These are phyloP conservation scores for Termitomyces bulborhizus DNA, from an alignment of 768 basidiomycete genomes.

Conservation along the genomic window DNA sequence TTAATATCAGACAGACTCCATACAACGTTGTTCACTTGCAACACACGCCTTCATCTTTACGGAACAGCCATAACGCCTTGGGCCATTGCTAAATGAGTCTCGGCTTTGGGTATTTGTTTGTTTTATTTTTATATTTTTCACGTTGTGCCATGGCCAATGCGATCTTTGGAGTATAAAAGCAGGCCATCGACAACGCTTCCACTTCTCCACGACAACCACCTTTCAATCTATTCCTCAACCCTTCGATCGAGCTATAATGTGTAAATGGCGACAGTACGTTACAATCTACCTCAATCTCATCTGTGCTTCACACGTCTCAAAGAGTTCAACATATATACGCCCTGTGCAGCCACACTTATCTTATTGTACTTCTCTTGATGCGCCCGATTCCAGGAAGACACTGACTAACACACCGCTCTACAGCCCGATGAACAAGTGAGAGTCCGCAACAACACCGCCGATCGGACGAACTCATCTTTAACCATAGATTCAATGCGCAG, in stretches of 20 bases:
- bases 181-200: neutral
- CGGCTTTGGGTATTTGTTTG: conserved; percentile 9
- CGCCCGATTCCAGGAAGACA: neutral
- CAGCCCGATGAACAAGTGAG: conserved; percentile 51
- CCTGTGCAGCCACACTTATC: conserved; percentile 47
- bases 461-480: conserved; percentile 7
- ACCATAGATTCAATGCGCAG: conserved; percentile 57
- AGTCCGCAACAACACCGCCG: neutral
- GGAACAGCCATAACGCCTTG: conserved; percentile 8
- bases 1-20: conserved; percentile 14
- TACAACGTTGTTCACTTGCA: conserved; percentile 11
- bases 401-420: conserved; percentile 4
- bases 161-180: conserved; percentile 10
- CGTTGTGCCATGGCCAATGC: neutral
- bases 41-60: conserved; percentile 15
- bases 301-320: conserved; percentile 13
- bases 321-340: conserved; percentile 65
- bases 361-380: conserved; percentile 32
- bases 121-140: conserved; percentile 10
- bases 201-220: conserved; percentile 7
- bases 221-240: conserved; percentile 12
- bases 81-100: neutral
- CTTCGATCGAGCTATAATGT: neutral
- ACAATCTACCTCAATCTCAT: conserved; percentile 6
- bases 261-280: conserved; percentile 54